A percentile compares a stretch with the other conserved stretches of the same genome.
These are phyloP conservation scores for Dictyophora rubrovolvata DNA, from an alignment of 768 basidiomycete genomes.

Conservation along the genomic window DNA sequence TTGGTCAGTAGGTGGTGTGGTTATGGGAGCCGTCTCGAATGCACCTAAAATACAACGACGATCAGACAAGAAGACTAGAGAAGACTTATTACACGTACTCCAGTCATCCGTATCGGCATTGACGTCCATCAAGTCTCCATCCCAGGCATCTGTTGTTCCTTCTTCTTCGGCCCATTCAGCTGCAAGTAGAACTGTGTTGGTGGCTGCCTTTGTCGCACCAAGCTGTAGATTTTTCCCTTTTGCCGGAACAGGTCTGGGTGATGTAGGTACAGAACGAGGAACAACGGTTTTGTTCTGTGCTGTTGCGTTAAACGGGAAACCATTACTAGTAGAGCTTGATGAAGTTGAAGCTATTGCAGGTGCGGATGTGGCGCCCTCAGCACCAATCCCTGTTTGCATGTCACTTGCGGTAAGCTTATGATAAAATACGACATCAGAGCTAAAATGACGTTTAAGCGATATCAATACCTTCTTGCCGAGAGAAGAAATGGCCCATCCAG, in stretches of 20 bases:
- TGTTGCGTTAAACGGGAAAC: not conserved
- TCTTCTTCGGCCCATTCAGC: slow-evolving; percentile 52
- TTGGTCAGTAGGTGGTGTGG: slow-evolving; percentile 3
- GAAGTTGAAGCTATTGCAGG: slow-evolving; percentile 24
- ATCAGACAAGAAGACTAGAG: slow-evolving; percentile 1
- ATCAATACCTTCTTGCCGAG: slow-evolving; percentile 63
- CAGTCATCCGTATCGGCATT: slow-evolving; percentile 91
- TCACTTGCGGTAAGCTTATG: slow-evolving; percentile 61
- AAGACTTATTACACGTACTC: slow-evolving; percentile 44
- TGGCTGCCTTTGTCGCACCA: slow-evolving; percentile 39
- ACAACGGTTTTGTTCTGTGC: not conserved
- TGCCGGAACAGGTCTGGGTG: slow-evolving; percentile 16
- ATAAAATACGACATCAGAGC: not conserved
- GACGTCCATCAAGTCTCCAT: slow-evolving; percentile 83
- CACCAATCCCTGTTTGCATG: slow-evolving; percentile 52
- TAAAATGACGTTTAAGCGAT: not conserved
- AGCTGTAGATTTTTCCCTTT: slow-evolving; percentile 61
- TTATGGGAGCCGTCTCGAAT: slow-evolving; percentile 48
- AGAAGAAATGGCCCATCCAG: slow-evolving; percentile 94
- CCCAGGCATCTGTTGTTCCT: slow-evolving; percentile 43
- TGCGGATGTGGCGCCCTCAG: slow-evolving; percentile 35
- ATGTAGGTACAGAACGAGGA: not conserved
- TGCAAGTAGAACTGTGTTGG: slow-evolving; percentile 28
- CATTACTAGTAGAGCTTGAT: not conserved
- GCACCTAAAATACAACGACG: slow-evolving; percentile 36